A percentile compares a stretch with the other conserved stretches of the same genome.
Evolutionary conservation across 129 eudicot species (phyloP).

Genomic region (Flaveria ramosissima): DNA sequence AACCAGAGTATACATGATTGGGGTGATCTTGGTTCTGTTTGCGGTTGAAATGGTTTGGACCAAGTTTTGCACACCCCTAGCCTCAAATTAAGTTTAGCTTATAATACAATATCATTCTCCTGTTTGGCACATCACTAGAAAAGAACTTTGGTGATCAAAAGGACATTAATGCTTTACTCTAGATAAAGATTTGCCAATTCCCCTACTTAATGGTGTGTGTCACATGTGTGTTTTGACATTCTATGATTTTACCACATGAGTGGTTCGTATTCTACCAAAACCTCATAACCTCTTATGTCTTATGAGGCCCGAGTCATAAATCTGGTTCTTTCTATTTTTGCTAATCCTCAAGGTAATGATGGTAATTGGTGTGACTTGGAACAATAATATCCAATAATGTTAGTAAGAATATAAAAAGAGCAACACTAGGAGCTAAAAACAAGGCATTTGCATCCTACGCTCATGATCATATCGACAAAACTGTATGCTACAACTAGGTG

Average conservation of each 20-base stretch:
- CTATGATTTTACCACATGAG: neutral
- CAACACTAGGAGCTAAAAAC: neutral
- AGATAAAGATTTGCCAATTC: neutral
- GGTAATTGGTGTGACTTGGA: neutral
- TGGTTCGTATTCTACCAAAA: neutral
- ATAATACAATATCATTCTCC: neutral
- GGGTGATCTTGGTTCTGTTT: neutral
- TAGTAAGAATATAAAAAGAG: neutral
- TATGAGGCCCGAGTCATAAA: neutral
- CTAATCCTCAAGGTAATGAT: neutral
- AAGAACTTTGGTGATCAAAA: neutral
- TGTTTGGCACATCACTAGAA: slow-evolving; percentile 2
- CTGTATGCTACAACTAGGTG: too few relatives aligned
- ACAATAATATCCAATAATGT: neutral
- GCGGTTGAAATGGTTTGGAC: neutral
- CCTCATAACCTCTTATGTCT: neutral
- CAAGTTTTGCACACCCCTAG: neutral
- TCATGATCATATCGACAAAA: neutral
- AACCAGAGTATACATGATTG: neutral
- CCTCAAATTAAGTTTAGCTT: neutral
- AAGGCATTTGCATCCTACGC: neutral
- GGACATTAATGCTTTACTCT: neutral
- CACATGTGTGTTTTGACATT: slow-evolving; percentile 3
- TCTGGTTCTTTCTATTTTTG: neutral
- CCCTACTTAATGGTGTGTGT: neutral